Evolutionary conservation across 169 alveolate species (phyloP).

Genomic region (Plasmodium gonderi): DNA sequence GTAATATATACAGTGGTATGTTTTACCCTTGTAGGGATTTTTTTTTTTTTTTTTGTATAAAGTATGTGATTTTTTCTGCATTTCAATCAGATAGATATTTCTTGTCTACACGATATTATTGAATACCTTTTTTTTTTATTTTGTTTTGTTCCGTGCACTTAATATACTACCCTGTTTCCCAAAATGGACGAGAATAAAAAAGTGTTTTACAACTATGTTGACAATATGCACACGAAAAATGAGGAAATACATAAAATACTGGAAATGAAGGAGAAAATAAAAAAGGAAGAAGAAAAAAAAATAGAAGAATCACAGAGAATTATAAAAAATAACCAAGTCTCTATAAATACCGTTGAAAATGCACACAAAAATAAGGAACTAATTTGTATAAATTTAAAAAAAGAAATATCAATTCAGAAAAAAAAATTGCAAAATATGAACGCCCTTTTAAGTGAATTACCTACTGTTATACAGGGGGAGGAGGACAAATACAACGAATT

Average conservation of each 20-base stretch:
- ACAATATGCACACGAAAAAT: conserved; percentile 62
- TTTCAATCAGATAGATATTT: background rate
- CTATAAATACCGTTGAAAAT: conserved; percentile 38
- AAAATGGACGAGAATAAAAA: conserved; percentile 69
- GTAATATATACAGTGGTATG: background rate
- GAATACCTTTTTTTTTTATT: background rate
- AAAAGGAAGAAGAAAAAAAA: conserved; percentile 55
- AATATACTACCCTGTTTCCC: too few species aligned
- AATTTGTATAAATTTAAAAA: conserved; percentile 30
- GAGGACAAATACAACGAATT: conserved; percentile 34
- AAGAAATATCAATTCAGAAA: conserved; percentile 49
- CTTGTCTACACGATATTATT: too few species aligned
- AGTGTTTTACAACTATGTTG: conserved; percentile 52
- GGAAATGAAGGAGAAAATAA: conserved; percentile 33
- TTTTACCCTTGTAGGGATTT: background rate
- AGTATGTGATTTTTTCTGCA: background rate
- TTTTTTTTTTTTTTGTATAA: background rate
- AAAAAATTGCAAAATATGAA: conserved; percentile 21
- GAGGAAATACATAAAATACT: conserved; percentile 43
- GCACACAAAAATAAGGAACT: conserved; percentile 46
- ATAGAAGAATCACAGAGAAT: conserved; percentile 50
- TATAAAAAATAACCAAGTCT: conserved; percentile 43
- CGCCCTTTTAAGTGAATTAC: conserved; percentile 26
- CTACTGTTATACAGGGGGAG: conserved; percentile 25
- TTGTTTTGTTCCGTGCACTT: too few species aligned